Conservation (phyloP, 345 rosid genomes). For the Eucalyptus pauciflora region DNA sequence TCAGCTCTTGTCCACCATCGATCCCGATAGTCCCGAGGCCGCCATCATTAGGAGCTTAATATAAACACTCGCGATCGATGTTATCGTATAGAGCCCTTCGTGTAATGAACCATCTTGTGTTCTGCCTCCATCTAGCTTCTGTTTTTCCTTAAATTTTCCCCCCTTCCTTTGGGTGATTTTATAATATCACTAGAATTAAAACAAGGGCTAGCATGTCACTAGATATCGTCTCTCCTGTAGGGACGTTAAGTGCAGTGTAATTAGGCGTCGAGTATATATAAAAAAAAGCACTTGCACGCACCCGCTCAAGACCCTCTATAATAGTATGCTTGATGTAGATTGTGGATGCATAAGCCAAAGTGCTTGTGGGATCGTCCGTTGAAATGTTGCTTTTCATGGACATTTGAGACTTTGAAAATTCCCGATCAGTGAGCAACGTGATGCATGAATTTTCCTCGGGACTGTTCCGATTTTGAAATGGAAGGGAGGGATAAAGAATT, state of each 20-base stretch:
- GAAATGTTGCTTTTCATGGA: background rate
- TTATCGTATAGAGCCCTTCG: background rate
- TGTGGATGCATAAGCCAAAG: background rate
- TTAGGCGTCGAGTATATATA: background rate
- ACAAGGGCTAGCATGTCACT: background rate
- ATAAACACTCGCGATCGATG: background rate
- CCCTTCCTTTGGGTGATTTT: background rate
- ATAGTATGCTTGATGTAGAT: background rate
- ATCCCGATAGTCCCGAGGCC: conserved; percentile 10
- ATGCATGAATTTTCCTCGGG: background rate
- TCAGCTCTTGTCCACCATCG: conserved; percentile 7
- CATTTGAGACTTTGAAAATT: background rate
- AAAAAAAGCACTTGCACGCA: background rate
- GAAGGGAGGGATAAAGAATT: background rate
- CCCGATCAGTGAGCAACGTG: background rate
- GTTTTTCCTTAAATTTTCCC: background rate
- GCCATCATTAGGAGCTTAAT: conserved; percentile 14
- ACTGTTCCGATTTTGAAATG: background rate
- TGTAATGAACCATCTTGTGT: background rate
- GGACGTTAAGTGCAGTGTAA: background rate
- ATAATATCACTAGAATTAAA: background rate
- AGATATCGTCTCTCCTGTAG: background rate
- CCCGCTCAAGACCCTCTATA: background rate
- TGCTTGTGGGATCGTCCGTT: background rate
- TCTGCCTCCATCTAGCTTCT: background rate